Conservation (phyloP, 2,329 filamentous ascomycete genomes). For the Ramularia endophylla region DNA sequence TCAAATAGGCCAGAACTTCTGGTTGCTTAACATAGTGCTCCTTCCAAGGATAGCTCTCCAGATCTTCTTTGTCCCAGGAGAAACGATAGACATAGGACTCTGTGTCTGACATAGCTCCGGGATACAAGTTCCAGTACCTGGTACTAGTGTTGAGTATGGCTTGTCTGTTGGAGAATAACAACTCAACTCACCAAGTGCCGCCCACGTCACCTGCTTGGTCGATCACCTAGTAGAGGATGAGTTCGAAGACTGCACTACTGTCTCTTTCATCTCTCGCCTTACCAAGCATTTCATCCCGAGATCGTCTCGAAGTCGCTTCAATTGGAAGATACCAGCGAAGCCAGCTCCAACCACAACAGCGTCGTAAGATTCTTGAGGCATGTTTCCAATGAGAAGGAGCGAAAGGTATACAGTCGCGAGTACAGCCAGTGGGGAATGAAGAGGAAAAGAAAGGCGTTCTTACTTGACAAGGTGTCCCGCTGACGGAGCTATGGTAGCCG, state of each 20-base stretch:
- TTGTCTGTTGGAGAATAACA: too few species aligned
- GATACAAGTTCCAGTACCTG: constrained; percentile 38
- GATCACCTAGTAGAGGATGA: constrained; percentile 24
- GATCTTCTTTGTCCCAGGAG: constrained; percentile 32
- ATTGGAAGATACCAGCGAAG: constrained; percentile 24
- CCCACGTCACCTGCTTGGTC: constrained; percentile 41
- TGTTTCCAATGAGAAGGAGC: too few species aligned
- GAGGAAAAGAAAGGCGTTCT: too few species aligned
- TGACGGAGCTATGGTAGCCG: too few species aligned
- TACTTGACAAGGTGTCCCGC: too few species aligned
- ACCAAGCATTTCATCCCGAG: constrained; percentile 22
- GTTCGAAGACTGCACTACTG: too few species aligned
- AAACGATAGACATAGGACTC: constrained; percentile 27
- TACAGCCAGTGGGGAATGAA: too few species aligned
- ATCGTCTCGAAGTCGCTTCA: constrained; percentile 15
- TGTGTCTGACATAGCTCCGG: constrained; percentile 22
- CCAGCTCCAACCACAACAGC: constrained; percentile 26
- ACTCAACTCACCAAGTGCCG: constrained; percentile 33
- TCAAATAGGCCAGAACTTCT: constrained; percentile 24
- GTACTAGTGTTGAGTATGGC: too few species aligned
- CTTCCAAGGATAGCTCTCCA: constrained; percentile 33
- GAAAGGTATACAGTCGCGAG: too few species aligned
- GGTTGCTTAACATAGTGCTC: constrained; percentile 40
- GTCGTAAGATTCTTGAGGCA: constrained; percentile 11
- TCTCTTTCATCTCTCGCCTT: too few species aligned